Evolutionary conservation across 2,329 filamentous ascomycete species (phyloP).

Genomic region (Blastomyces percursus): DNA sequence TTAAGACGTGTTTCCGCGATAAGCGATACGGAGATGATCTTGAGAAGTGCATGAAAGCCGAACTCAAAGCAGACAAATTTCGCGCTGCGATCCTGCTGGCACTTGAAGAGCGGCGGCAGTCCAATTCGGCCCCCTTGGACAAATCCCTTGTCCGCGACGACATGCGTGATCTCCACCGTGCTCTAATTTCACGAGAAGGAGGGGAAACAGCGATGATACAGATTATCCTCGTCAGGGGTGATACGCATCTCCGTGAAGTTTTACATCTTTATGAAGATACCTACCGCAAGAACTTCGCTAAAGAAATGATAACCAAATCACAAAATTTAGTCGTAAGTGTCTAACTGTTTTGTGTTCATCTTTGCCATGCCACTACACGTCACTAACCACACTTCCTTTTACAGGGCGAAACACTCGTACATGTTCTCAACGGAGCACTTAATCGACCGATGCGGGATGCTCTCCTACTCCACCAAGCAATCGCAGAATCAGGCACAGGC

Average conservation of each 20-base stretch:
- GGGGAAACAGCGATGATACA: slow-evolving; percentile 81
- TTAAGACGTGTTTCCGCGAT: slow-evolving; percentile 81
- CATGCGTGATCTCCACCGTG: slow-evolving; percentile 58
- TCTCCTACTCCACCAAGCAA: slow-evolving; percentile 78
- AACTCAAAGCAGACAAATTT: slow-evolving; percentile 94
- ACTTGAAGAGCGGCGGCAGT: slow-evolving; percentile 72
- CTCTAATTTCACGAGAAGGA: slow-evolving; percentile 59
- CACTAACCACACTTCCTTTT: background rate
- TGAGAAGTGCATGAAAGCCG: slow-evolving; percentile 75
- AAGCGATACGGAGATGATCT: slow-evolving; percentile 82
- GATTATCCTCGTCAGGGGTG: slow-evolving; percentile 70
- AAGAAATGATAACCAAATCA: slow-evolving; percentile 77
- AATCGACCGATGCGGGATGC: slow-evolving; percentile 91
- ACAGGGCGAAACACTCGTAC: slow-evolving; percentile 85
- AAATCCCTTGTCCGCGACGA: slow-evolving; percentile 55
- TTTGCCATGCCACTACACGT: background rate
- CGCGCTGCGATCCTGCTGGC: slow-evolving; percentile 75
- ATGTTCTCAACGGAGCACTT: slow-evolving; percentile 93
- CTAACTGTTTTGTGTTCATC: background rate
- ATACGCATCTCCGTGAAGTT: slow-evolving; percentile 70
- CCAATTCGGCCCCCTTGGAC: slow-evolving; percentile 61
- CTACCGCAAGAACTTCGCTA: slow-evolving; percentile 71
- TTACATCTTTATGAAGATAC: slow-evolving; percentile 62
- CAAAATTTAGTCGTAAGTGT: slow-evolving; percentile 78
- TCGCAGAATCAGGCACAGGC: slow-evolving; percentile 59